Base-by-base conservation (phyloP, 2,329 filamentous ascomycete genomes). In the Apiospora pterosperma region DNA sequence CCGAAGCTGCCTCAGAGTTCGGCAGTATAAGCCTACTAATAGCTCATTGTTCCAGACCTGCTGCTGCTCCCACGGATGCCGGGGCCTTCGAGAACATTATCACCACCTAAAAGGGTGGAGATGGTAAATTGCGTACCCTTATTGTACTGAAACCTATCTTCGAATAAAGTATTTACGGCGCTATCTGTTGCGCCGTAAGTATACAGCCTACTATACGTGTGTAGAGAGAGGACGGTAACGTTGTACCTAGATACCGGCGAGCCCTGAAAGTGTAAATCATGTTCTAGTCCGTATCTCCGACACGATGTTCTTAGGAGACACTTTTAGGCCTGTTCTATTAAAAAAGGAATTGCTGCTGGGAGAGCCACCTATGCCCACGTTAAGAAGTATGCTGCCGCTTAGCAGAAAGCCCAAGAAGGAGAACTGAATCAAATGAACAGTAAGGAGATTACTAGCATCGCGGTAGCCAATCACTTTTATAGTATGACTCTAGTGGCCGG, bases 231-330 rank as follows among this genome's bases (percentile, higher is more conserved):
- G 19, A 59, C 60, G 64, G 64, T 74, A 66, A 69, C 66, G 62
- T 31, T 39, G 36, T 59, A 36, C 23, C 55, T 72, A 97, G 95
- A 99, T 83, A 98, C 96, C 67, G 96, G 96, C 74, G 95, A 98
- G 78, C 92, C 96, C 64, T 99, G 98, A 82, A 96, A 96, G 89
- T 99, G 96, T 81, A 92, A 97, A 69, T 85, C 98, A 62, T 99
- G 96, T 84, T 93, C 95, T 78, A 96, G 98, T 79, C 98, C 94
- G 38, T 99, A 98, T 80, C 97, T 93, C 60, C 90, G 96, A 77
- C 97, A 93, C 84, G 96, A 99, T 76, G 98, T 99, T 70, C 83
- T 99, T 74, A 99, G 98, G 85, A 92, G 96, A 69, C 96, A 99
- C 81, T 99, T 98, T 81, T 94, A 97, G 79, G 98, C 98, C 84